These are phyloP conservation scores for Rhodocollybia butyracea DNA, from an alignment of 768 basidiomycete species.

Conservation along the genomic window DNA sequence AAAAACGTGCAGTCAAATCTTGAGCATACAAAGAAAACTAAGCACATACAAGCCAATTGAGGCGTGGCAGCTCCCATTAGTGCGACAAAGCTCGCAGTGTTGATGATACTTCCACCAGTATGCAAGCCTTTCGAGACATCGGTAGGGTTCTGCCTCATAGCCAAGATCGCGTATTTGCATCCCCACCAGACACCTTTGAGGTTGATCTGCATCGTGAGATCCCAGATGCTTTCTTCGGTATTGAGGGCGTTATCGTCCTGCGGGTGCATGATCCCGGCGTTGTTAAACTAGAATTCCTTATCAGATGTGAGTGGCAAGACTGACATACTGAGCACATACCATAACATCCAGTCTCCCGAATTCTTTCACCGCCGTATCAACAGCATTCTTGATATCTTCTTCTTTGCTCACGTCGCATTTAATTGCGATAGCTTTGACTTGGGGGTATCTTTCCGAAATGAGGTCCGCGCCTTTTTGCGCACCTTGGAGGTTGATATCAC, in stretches of 20 bases:
- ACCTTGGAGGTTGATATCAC: conserved; percentile 79
- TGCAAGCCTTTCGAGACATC: conserved; percentile 80
- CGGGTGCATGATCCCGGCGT: conserved; percentile 98
- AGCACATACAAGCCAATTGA: conserved; percentile 88
- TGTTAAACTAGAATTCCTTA: conserved; percentile 70
- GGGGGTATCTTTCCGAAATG: conserved; percentile 64
- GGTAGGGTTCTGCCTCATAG: conserved; percentile 90
- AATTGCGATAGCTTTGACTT: conserved; percentile 63
- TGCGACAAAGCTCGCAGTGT: conserved; percentile 97
- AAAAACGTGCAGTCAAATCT: conserved; percentile 9
- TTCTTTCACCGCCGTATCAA: conserved; percentile 73
- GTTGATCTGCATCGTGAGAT: conserved; percentile 89
- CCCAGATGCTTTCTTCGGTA: conserved; percentile 97
- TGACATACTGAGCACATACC: conserved; percentile 42
- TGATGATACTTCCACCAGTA: conserved; percentile 90
- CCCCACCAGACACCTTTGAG: conserved; percentile 99
- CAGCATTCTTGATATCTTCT: conserved; percentile 75
- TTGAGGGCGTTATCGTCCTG: conserved; percentile 92
- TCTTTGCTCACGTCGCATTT: conserved; percentile 91
- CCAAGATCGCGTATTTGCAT: conserved; percentile 94
- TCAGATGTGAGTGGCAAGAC: not conserved
- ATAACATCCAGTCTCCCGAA: conserved; percentile 96
- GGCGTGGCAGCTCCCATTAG: conserved; percentile 95
- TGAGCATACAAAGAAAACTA: not conserved
- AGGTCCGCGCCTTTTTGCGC: conserved; percentile 64